Conservation (phyloP, 805 yeast genomes). For the Teunomyces panamensis region DNA sequence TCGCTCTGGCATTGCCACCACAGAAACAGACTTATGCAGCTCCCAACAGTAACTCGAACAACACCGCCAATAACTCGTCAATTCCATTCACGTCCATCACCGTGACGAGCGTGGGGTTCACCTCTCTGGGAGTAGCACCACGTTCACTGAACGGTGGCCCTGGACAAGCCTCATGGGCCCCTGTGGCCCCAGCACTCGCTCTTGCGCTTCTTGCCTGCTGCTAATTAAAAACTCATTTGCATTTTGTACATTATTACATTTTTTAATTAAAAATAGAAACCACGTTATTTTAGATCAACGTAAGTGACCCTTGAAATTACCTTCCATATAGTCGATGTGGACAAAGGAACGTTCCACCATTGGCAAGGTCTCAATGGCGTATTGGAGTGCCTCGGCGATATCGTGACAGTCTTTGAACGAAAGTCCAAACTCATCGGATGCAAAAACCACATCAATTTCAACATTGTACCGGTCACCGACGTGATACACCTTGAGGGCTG, state of each 20-base stretch:
- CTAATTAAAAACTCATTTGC: background rate
- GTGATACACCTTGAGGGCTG: conserved; percentile 69
- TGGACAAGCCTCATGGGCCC: background rate
- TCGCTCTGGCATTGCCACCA: background rate
- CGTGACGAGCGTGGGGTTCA: background rate
- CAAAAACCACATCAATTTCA: conserved; percentile 68
- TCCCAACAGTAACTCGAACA: background rate
- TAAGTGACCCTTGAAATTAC: conserved; percentile 42
- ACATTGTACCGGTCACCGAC: conserved; percentile 75
- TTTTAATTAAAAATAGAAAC: background rate
- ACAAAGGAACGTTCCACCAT: conserved; percentile 80
- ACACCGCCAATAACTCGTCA: background rate
- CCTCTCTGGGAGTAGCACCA: background rate
- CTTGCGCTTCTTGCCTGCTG: background rate
- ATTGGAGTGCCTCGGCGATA: conserved; percentile 77
- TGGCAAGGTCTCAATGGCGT: conserved; percentile 74
- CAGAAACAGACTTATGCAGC: background rate
- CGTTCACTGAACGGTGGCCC: background rate
- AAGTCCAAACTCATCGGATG: conserved; percentile 40
- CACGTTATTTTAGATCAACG: conserved; percentile 11
- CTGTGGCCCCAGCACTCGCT: background rate
- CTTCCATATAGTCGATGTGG: conserved; percentile 63
- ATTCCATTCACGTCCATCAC: background rate
- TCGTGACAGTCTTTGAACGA: conserved; percentile 70
- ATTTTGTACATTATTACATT: background rate